A percentile compares a stretch with the other conserved stretches of the same genome.
phyloP scores from a whole-genome alignment of 192 early-diverging fungal genomes.

The Phlyctochytrium arcticum region DNA sequence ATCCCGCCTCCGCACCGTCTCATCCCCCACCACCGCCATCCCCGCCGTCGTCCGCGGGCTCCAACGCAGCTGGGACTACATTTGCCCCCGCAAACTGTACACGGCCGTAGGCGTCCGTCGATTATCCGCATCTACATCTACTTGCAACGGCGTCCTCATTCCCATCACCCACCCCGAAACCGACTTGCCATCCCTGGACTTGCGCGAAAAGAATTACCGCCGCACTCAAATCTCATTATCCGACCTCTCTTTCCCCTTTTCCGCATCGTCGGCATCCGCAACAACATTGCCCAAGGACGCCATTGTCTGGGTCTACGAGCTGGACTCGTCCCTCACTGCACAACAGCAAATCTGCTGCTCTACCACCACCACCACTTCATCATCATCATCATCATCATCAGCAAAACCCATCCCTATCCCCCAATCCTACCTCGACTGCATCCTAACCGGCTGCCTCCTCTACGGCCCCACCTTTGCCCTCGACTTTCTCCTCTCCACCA shows the following conservation, averaged over 20 bases:
- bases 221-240: constrained; percentile 15
- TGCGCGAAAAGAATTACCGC: constrained; percentile 35
- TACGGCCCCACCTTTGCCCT: constrained; percentile 31
- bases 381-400: constrained; percentile 30
- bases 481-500: constrained; percentile 39
- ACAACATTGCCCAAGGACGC: not conserved
- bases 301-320: constrained; percentile 38
- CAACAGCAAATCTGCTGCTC: constrained; percentile 22
- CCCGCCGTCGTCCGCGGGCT: constrained; percentile 31
- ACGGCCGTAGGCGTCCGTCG: constrained; percentile 41
- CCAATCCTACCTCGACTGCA: constrained; percentile 47
- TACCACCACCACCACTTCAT: constrained; percentile 48
- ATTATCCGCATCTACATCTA: not conserved
- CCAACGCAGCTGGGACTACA: constrained; percentile 38
- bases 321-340: not conserved
- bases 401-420: constrained; percentile 36
- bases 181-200: constrained; percentile 32
- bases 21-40: constrained; percentile 6
- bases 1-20: constrained; percentile 32
- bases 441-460: constrained; percentile 36
- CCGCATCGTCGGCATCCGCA: not conserved
- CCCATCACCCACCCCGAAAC: constrained; percentile 18
- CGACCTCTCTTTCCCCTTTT: not conserved
- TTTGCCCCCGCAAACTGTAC: constrained; percentile 31
- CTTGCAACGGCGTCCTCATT: constrained; percentile 46